Evolutionary conservation across 371 early-diverging fungal species (phyloP).

Genomic region (Parasitella parasitica): DNA sequence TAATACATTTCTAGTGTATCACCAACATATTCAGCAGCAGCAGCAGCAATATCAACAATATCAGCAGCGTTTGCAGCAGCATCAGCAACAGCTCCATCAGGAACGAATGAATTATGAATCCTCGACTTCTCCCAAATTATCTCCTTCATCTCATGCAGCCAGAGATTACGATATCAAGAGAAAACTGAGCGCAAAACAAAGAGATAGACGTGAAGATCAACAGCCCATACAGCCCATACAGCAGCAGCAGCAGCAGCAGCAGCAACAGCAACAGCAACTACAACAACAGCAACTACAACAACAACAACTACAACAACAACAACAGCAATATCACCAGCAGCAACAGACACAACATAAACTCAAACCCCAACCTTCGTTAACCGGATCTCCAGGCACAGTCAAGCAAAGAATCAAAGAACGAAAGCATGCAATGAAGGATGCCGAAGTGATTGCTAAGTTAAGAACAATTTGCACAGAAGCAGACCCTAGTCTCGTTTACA

Average conservation of each 20-base stretch:
- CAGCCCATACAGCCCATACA: slow-evolving; percentile 31
- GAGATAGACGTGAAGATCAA: slow-evolving; percentile 52
- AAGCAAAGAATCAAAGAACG: slow-evolving; percentile 47
- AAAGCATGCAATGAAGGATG: slow-evolving; percentile 51
- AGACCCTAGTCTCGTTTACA: slow-evolving; percentile 80
- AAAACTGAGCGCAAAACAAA: slow-evolving; percentile 49
- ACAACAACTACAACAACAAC: slow-evolving; percentile 28
- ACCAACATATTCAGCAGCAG: slow-evolving; percentile 16
- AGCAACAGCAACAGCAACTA: slow-evolving; percentile 37
- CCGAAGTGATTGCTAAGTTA: slow-evolving; percentile 83
- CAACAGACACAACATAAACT: slow-evolving; percentile 26
- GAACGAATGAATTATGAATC: slow-evolving; percentile 4
- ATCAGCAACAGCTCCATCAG: slow-evolving; percentile 11
- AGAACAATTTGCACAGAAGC: slow-evolving; percentile 87
- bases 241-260: slow-evolving; percentile 35
- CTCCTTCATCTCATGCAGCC: slow-evolving; percentile 35
- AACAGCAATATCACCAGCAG: slow-evolving; percentile 42
- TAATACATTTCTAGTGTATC: slow-evolving; percentile 17
- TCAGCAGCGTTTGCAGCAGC: slow-evolving; percentile 14
- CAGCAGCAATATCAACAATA: slow-evolving; percentile 17
- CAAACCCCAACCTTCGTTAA: slow-evolving; percentile 15
- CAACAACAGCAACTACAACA: slow-evolving; percentile 31
- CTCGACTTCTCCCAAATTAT: background rate
- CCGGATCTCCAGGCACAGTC: slow-evolving; percentile 45
- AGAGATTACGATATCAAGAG: slow-evolving; percentile 49